Evolutionary conservation across 2,329 filamentous ascomycete species (phyloP).

Genomic region (Amylocarpus encephaloides): DNA sequence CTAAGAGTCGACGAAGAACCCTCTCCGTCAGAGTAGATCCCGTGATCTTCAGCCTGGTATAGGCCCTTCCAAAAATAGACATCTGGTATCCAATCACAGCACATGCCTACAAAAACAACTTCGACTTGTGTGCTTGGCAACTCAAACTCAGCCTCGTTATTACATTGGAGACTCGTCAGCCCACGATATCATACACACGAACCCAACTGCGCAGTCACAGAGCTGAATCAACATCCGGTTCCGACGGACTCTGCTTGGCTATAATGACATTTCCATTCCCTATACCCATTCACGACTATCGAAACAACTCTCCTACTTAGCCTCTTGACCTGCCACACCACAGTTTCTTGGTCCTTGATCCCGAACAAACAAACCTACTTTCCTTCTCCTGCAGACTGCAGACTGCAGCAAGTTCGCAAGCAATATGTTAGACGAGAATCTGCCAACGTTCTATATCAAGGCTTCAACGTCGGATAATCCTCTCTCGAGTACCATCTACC

Average conservation of each 20-base stretch:
- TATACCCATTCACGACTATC: neutral
- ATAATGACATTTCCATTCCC: neutral
- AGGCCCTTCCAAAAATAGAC: neutral
- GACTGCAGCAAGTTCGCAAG: constrained; percentile 13
- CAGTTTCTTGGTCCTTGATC: constrained; percentile 3
- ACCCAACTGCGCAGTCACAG: neutral
- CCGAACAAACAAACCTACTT: neutral
- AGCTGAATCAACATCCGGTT: too few species aligned
- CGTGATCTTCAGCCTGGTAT: too few species aligned
- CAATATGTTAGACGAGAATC: constrained; percentile 83
- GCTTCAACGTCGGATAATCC: constrained; percentile 43
- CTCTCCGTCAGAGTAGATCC: too few species aligned
- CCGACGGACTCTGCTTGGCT: neutral
- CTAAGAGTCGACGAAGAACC: too few species aligned
- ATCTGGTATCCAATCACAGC: neutral
- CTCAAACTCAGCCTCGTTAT: constrained; percentile 16
- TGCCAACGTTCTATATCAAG: constrained; percentile 64
- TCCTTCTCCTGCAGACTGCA: constrained; percentile 13
- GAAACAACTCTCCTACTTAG: neutral
- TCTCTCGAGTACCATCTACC: constrained; percentile 48
- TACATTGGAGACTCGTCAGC: constrained; percentile 17
- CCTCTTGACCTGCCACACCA: constrained; percentile 5
- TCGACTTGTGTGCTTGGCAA: too few species aligned
- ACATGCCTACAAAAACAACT: too few species aligned
- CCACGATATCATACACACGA: neutral